Base-by-base conservation (phyloP, 345 rosid species). In the Turnera subulata region DNA sequence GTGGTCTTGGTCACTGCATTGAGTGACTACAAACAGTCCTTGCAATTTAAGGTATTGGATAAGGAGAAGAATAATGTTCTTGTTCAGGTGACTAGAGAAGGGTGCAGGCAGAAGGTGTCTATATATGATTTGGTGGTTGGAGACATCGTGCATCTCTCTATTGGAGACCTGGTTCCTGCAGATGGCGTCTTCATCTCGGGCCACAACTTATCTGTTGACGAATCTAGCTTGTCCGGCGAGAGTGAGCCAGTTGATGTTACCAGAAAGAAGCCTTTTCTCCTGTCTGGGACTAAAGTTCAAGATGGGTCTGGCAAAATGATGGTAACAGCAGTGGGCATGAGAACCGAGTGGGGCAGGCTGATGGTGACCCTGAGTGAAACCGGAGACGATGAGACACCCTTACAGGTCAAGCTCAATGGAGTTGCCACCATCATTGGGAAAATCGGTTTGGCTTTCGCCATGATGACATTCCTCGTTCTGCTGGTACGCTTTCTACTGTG, bases 271-370 rank as follows among this genome's bases (percentile, higher is more conserved):
- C 98, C 96, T 32, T 91, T 88, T 71, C 82, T 91, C 58, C 88
- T 86, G 45, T 66, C 96, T 0, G 98, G 98, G 56, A 85, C 96
- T 55, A 91, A 88, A 76, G 90, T 91, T 49, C 96, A 83, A 76
- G 66, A 68, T 50, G 72, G 72, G 26, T 54, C 56, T 5, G 66
- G 72, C 6, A 68, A 55, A 48, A 61, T 91, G 98, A 65, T 91
- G 72, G 96, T 91, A 38, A 82, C 95, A 32, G 53, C 89, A 19
- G 98, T 91, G 64, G 98, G 98, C 50, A 91, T 91, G 98, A 81
- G 79, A 64, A 91, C 98, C 24, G 96, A 91, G 64, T 91, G 98
- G 98, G 98, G 98, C 33, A 86, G 81, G 82, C 71, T 91, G 73
- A 86, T 91, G 98, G 98, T 75, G 57, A 88, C 96, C 58, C 37